These are phyloP conservation scores for Castanopsis chinensis DNA, from an alignment of 306 rosid species.

Conservation along the genomic window DNA sequence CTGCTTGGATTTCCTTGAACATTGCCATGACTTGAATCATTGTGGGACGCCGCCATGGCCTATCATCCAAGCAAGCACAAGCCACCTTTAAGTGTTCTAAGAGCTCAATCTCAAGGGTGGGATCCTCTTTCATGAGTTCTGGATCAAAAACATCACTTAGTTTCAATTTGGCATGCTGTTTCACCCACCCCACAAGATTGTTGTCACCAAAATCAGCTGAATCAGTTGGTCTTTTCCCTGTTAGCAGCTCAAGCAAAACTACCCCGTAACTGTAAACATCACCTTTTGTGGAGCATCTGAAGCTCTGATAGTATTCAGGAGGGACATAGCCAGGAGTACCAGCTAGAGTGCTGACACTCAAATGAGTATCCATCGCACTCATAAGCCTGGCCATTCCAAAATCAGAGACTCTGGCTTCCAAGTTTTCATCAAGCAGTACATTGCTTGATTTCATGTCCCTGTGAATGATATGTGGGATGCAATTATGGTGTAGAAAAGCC, in stretches of 20 bases:
- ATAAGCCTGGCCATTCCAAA: conserved; percentile 97
- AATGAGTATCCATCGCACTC: conserved; percentile 97
- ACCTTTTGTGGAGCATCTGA: conserved; percentile 85
- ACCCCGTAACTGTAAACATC: conserved; percentile 96
- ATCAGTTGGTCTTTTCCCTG: conserved; percentile 86
- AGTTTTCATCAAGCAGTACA: conserved; percentile 77
- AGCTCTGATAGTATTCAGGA: conserved; percentile 96
- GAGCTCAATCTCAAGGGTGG: conserved; percentile 75
- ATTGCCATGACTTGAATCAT: conserved; percentile 89
- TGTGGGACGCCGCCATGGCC: conserved; percentile 75
- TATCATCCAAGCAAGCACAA: conserved; percentile 81
- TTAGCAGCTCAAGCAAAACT: conserved; percentile 82
- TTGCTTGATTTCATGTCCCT: conserved; percentile 99
- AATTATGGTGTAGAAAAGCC: conserved; percentile 90
- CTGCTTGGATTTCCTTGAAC: conserved; percentile 95
- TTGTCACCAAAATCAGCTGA: conserved; percentile 93
- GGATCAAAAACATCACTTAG: conserved; percentile 78
- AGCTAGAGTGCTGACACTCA: conserved; percentile 93
- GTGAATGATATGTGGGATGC: conserved; percentile 92
- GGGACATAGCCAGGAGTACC: conserved; percentile 99
- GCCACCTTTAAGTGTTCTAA: conserved; percentile 84
- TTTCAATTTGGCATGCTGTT: conserved; percentile 79
- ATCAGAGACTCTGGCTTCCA: conserved; percentile 96
- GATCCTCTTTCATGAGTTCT: conserved; percentile 84
- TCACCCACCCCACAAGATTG: conserved; percentile 99